Conservation (phyloP, 208 protist species). For the Zelonia costaricensis region DNA sequence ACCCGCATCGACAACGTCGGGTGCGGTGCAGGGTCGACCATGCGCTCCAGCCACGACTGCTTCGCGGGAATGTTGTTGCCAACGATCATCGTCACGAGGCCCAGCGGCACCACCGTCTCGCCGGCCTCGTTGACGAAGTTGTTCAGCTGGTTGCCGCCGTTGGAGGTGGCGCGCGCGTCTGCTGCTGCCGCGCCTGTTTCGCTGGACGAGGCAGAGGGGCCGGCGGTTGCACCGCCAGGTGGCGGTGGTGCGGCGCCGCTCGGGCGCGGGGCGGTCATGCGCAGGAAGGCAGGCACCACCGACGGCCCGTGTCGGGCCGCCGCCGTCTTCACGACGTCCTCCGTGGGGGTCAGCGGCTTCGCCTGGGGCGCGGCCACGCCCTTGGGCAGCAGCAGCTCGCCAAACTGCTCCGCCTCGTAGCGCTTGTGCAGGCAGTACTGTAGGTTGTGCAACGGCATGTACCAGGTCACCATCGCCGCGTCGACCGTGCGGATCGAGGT, state of each 20-base stretch:
- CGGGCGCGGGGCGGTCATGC: conserved; percentile 31
- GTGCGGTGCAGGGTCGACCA: conserved; percentile 74
- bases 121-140: conserved; percentile 41
- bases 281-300: conserved; percentile 22
- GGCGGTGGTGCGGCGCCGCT: conserved; percentile 16
- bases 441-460: conserved; percentile 65
- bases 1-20: conserved; percentile 71
- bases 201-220: neutral
- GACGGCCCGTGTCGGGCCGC: conserved; percentile 24
- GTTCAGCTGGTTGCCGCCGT: conserved; percentile 38
- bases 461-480: conserved; percentile 78
- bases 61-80: conserved; percentile 65
- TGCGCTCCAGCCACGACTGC: conserved; percentile 51
- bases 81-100: conserved; percentile 76
- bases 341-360: conserved; percentile 44
- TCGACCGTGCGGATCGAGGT: conserved; percentile 69
- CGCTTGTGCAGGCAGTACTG: conserved; percentile 69
- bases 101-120: conserved; percentile 60
- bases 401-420: conserved; percentile 86
- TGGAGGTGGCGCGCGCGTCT: neutral
- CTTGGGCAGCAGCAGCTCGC: conserved; percentile 52
- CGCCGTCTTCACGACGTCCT: conserved; percentile 21
- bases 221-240: neutral
- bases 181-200: neutral
- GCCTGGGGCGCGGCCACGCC: conserved; percentile 33